phyloP scores from a whole-genome alignment of 257 asterid genomes.

The Solanum phureja region DNA sequence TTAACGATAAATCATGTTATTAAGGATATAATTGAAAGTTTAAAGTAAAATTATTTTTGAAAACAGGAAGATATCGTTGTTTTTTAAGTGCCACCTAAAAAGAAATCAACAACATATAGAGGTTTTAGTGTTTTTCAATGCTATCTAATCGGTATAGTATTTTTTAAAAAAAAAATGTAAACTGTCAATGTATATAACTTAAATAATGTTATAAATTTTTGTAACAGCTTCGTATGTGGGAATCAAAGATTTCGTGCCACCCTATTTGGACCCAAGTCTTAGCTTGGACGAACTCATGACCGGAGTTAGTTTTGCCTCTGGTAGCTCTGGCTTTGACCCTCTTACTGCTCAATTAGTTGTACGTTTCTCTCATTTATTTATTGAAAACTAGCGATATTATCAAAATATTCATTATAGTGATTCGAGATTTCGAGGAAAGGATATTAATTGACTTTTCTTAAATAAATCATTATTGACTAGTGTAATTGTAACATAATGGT shows the following conservation, averaged over 20 bases:
- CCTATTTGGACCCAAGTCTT: slow-evolving; percentile 58
- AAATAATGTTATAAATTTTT: not conserved
- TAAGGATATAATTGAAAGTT: too few species aligned
- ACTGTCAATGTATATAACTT: not conserved
- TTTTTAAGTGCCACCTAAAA: too few species aligned
- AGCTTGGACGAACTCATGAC: slow-evolving; percentile 48
- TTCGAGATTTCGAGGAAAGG: not conserved
- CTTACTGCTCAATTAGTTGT: slow-evolving; percentile 36
- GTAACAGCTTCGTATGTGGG: slow-evolving; percentile 43
- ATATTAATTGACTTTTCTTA: not conserved
- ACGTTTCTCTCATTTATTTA: slow-evolving; percentile 1
- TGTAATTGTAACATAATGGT: not conserved
- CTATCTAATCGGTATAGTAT: not conserved
- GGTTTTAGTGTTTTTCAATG: not conserved
- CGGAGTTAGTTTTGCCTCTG: slow-evolving; percentile 85
- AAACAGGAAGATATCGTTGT: too few species aligned
- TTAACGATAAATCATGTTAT: too few species aligned
- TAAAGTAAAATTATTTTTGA: too few species aligned
- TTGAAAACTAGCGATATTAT: not conserved
- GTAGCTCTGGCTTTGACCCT: slow-evolving; percentile 62
- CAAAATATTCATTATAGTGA: not conserved
- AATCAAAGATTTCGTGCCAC: slow-evolving; percentile 54
- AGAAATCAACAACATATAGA: not conserved
- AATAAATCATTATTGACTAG: not conserved
- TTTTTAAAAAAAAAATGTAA: not conserved